Base-by-base conservation (phyloP, 176 grass and related monocot species). In the Microstegium vimineum region DNA sequence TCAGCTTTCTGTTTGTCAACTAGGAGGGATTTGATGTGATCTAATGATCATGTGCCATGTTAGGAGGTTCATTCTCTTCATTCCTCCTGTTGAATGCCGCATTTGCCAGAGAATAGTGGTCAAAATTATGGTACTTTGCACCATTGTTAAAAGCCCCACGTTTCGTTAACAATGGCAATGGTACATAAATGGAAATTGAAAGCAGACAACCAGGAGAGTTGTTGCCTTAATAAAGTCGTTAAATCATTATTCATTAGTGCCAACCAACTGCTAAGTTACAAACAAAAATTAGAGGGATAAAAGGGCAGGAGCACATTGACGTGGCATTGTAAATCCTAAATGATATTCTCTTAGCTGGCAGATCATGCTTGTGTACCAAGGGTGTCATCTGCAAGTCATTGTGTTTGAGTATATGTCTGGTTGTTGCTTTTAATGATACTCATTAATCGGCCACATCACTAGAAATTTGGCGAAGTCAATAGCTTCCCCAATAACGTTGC, bases 341-440 rank as follows among this genome's bases (percentile, higher is more conserved):
- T 82, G 35, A 46, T 73, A 73, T 77, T 65, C 49, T 70, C 59
- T 59, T 82, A 90, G 88, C 88, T 90, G 66, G 66, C 43, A 60
- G 28, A 72, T 78, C 34, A 82, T 73, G 33, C 78, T 73, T 82
- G 45, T 86, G 37, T 66, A 32, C 59, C 17, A 86, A 82, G 73
- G 59, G 23, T 82, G 36, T 20, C 40, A 37, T 76, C 25, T 32
- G 47, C 66, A 67, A 74, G 60, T 25, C 36, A 46, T 9, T 68
- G 49, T 14, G 34, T 73, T 37, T 72, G 57, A 66, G 41, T 43
- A 72, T 42, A 45, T 69, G 47, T 10, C 57, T 57, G 25, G 49
- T 25, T 72, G 49, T 81, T 47, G n/a, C 9, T 77, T 83, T 35
- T 80, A 75, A 30, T 79, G 61, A 74, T 75, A 61, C 13, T 73